Evolutionary conservation across 1,284 basidiomycete genomes (phyloP).

Genomic region (Pulchroboletus neoregius): DNA sequence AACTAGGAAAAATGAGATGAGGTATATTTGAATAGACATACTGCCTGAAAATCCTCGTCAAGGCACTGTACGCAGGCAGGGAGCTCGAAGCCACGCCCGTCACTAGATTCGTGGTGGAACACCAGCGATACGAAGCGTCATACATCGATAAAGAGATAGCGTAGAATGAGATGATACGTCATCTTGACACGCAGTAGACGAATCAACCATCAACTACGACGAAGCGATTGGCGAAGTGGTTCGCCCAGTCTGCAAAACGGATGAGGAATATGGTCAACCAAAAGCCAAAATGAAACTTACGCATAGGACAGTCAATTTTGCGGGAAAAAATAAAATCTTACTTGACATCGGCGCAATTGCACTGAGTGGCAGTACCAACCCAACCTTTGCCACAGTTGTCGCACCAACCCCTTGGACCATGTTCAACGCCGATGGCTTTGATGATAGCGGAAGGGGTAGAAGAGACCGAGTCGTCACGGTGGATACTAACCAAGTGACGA

Average conservation of each 20-base stretch:
- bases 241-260: constrained; percentile 29
- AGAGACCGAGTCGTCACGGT: constrained; percentile 60
- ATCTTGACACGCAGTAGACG: constrained; percentile 30
- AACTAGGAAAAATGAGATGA: not conserved
- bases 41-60: constrained; percentile 34
- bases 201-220: constrained; percentile 39
- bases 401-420: constrained; percentile 63
- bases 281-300: constrained; percentile 18
- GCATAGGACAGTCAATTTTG: constrained; percentile 19
- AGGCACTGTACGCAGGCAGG: constrained; percentile 30
- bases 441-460: constrained; percentile 39
- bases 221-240: constrained; percentile 34
- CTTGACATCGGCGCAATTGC: constrained; percentile 67
- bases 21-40: constrained; percentile 18
- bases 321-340: constrained; percentile 35
- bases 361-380: constrained; percentile 52
- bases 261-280: constrained; percentile 6
- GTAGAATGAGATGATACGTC: constrained; percentile 37
- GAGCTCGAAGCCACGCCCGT: constrained; percentile 54
- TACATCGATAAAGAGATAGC: constrained; percentile 51
- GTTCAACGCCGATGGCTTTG: constrained; percentile 59
- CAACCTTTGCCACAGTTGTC: constrained; percentile 69
- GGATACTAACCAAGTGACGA: constrained; percentile 81
- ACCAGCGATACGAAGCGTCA: constrained; percentile 60
- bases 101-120: constrained; percentile 46